Conservation (phyloP, 768 basidiomycete genomes). For the Russula sp. region DNA sequence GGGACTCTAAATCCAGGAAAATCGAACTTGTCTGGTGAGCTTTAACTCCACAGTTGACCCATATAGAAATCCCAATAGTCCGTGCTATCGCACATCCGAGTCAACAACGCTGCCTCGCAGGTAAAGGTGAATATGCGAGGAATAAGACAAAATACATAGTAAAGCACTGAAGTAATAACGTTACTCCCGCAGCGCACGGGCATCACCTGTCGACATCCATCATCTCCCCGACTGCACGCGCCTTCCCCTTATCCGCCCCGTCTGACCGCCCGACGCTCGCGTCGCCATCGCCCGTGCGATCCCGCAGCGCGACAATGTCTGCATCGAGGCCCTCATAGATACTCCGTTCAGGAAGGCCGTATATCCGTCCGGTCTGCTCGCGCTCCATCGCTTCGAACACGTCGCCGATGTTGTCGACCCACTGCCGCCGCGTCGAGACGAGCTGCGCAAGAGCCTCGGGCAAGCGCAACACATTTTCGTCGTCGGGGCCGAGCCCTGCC, state of each 20-base stretch:
- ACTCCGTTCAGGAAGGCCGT: slow-evolving; percentile 70
- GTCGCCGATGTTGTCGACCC: slow-evolving; percentile 70
- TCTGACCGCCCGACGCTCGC: slow-evolving; percentile 26
- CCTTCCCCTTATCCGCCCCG: slow-evolving; percentile 50
- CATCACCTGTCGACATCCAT: slow-evolving; percentile 58
- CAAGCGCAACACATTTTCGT: slow-evolving; percentile 55
- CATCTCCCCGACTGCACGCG: slow-evolving; percentile 39
- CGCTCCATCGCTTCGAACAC: slow-evolving; percentile 72
- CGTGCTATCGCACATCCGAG: background rate
- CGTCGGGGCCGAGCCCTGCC: slow-evolving; percentile 61
- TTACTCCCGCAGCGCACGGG: slow-evolving; percentile 24
- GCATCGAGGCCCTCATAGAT: slow-evolving; percentile 73
- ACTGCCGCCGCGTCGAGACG: slow-evolving; percentile 68
- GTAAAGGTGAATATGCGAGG: slow-evolving; percentile 1
- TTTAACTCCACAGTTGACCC: background rate
- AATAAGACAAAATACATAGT: slow-evolving; percentile 21
- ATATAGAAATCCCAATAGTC: background rate
- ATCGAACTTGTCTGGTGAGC: background rate
- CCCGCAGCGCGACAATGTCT: slow-evolving; percentile 42
- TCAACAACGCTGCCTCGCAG: background rate
- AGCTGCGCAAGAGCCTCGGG: slow-evolving; percentile 64
- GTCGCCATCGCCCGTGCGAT: slow-evolving; percentile 26
- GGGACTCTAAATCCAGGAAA: too few species aligned
- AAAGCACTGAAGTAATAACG: slow-evolving; percentile 24
- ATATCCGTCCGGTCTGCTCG: slow-evolving; percentile 59